Evolutionary conservation across 306 rosid species (phyloP).

Genomic region (Abrus precatorius): DNA sequence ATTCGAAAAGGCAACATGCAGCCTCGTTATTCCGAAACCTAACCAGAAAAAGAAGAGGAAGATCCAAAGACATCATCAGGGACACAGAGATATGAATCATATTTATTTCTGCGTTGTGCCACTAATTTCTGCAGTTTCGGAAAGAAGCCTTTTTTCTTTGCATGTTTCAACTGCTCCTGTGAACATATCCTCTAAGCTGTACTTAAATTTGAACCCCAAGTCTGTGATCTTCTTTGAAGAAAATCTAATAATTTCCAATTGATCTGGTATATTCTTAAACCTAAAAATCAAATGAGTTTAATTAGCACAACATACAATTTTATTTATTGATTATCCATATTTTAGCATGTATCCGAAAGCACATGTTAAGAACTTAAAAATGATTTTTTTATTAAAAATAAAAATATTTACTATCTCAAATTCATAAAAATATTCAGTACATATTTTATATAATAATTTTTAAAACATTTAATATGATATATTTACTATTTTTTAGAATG

Average conservation of each 20-base stretch:
- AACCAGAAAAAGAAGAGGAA: not conserved
- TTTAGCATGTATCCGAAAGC: too few relatives aligned
- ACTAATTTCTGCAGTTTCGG: slow-evolving; percentile 36
- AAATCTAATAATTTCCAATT: slow-evolving; percentile 61
- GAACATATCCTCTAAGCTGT: slow-evolving; percentile 79
- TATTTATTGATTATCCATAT: not conserved
- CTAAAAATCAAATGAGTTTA: slow-evolving; percentile 45
- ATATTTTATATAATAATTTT: too few relatives aligned
- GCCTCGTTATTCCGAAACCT: not conserved
- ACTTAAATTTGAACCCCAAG: slow-evolving; percentile 73
- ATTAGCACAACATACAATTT: not conserved
- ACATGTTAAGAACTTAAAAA: too few relatives aligned
- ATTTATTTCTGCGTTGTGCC: slow-evolving; percentile 23
- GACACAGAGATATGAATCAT: not conserved
- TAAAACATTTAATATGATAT: too few relatives aligned
- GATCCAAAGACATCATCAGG: not conserved
- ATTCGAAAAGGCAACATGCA: too few relatives aligned
- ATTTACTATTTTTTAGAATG: too few relatives aligned
- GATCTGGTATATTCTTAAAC: slow-evolving; percentile 68
- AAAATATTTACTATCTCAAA: too few relatives aligned
- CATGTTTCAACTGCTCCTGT: slow-evolving; percentile 69
- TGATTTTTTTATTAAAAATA: too few relatives aligned
- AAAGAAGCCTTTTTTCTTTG: slow-evolving; percentile 62
- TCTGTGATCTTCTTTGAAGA: slow-evolving; percentile 72
- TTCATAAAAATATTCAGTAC: too few relatives aligned